These are phyloP conservation scores for Graphiopsis chlorocephala DNA, from an alignment of 2,329 filamentous ascomycete genomes.

Conservation along the genomic window DNA sequence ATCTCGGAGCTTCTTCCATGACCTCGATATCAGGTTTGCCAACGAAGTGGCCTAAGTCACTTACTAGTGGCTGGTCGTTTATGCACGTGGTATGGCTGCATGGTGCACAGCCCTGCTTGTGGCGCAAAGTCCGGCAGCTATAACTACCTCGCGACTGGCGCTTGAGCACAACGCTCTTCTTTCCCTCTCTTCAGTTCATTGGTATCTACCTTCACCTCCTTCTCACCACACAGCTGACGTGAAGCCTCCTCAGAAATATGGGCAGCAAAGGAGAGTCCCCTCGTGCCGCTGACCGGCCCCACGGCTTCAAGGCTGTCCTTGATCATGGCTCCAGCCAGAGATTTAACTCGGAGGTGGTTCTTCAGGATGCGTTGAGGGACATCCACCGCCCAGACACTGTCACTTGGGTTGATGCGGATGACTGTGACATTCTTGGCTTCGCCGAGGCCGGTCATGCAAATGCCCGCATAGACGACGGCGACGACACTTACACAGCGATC, in stretches of 20 bases:
- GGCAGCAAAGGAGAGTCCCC: not conserved
- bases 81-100: not conserved
- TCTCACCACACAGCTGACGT: not conserved
- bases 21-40: not conserved
- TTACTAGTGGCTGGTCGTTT: not conserved
- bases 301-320: not conserved
- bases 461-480: conserved; percentile 30
- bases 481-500: conserved; percentile 35
- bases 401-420: not conserved
- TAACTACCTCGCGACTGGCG: not conserved
- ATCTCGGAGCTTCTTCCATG: not conserved
- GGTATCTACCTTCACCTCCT: not conserved
- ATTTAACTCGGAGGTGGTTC: not conserved
- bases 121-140: not conserved
- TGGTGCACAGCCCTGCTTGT: not conserved
- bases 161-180: not conserved
- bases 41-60: not conserved
- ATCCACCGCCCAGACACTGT: not conserved
- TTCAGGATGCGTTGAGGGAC: not conserved
- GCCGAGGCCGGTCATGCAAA: conserved; percentile 41
- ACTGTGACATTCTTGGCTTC: conserved; percentile 37
- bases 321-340: not conserved
- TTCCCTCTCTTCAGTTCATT: not conserved
- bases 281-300: not conserved
- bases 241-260: not conserved